Conservation (phyloP, 257 asterid species). For the Anisodus acutangulus region DNA sequence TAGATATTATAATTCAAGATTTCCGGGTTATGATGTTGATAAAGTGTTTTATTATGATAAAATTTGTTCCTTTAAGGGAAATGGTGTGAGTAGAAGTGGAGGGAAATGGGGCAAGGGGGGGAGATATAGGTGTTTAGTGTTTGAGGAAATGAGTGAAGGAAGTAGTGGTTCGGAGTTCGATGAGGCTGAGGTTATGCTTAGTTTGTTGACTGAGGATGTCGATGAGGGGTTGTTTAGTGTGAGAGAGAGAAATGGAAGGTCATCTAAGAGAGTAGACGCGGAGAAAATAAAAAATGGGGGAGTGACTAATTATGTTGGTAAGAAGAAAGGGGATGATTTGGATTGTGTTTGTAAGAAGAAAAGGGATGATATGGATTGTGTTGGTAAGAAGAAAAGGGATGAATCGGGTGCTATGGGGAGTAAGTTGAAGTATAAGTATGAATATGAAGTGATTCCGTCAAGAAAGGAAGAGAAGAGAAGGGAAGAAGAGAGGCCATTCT, state of each 20-base stretch:
- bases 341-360: constrained; percentile 45
- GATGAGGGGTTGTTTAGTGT: constrained; percentile 54
- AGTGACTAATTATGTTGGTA: constrained; percentile 37
- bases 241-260: constrained; percentile 46
- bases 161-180: constrained; percentile 43
- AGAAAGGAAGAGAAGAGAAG: constrained; percentile 46
- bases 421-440: constrained; percentile 44
- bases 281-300: constrained; percentile 46
- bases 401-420: constrained; percentile 46
- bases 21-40: constrained; percentile 45
- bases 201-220: constrained; percentile 68
- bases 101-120: constrained; percentile 51
- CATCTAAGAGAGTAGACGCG: constrained; percentile 45
- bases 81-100: constrained; percentile 45
- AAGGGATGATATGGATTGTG: constrained; percentile 34
- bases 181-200: constrained; percentile 83
- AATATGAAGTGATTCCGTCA: constrained; percentile 34
- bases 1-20: constrained; percentile 46
- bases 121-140: constrained; percentile 45
- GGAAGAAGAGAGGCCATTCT: constrained; percentile 16
- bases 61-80: constrained; percentile 42
- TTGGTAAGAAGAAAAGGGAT: constrained; percentile 47
- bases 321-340: constrained; percentile 46
- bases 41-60: constrained; percentile 46
- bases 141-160: constrained; percentile 55